phyloP scores from a whole-genome alignment of 2,329 filamentous ascomycete species.

The Ramularia endophylla region DNA sequence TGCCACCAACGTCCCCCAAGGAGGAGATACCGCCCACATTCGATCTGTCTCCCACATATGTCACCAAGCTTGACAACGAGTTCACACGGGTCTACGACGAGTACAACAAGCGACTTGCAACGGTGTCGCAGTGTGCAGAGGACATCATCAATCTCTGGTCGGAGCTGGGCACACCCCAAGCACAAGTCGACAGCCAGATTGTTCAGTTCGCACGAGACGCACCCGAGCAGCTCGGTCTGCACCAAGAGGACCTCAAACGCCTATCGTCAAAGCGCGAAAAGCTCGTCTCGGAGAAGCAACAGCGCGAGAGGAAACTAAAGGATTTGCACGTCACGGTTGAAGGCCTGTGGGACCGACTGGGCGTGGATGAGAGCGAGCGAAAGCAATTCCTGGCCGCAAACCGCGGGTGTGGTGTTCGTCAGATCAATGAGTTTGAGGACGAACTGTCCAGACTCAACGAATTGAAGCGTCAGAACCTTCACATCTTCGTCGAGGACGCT shows the following conservation, averaged over 20 bases:
- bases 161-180: slow-evolving; percentile 88
- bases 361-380: slow-evolving; percentile 73
- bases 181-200: slow-evolving; percentile 80
- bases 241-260: slow-evolving; percentile 74
- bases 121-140: slow-evolving; percentile 68
- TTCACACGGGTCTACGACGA: slow-evolving; percentile 96
- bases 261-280: slow-evolving; percentile 72
- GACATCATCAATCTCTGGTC: slow-evolving; percentile 94
- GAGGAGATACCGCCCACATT: slow-evolving; percentile 75
- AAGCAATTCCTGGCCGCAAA: slow-evolving; percentile 82
- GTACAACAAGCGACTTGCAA: slow-evolving; percentile 75
- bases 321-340: slow-evolving; percentile 77
- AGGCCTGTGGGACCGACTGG: slow-evolving; percentile 79
- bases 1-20: slow-evolving; percentile 75
- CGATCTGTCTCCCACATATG: slow-evolving; percentile 86
- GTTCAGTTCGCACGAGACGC: slow-evolving; percentile 85
- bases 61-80: slow-evolving; percentile 78
- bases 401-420: slow-evolving; percentile 81
- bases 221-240: slow-evolving; percentile 88
- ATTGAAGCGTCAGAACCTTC: slow-evolving; percentile 89
- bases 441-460: slow-evolving; percentile 82
- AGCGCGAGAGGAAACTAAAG: slow-evolving; percentile 68
- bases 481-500: slow-evolving; percentile 93
- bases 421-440: slow-evolving; percentile 94
- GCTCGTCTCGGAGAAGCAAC: slow-evolving; percentile 80